These are phyloP conservation scores for Osmanthus fragrans DNA, from an alignment of 257 asterid species.

Conservation along the genomic window DNA sequence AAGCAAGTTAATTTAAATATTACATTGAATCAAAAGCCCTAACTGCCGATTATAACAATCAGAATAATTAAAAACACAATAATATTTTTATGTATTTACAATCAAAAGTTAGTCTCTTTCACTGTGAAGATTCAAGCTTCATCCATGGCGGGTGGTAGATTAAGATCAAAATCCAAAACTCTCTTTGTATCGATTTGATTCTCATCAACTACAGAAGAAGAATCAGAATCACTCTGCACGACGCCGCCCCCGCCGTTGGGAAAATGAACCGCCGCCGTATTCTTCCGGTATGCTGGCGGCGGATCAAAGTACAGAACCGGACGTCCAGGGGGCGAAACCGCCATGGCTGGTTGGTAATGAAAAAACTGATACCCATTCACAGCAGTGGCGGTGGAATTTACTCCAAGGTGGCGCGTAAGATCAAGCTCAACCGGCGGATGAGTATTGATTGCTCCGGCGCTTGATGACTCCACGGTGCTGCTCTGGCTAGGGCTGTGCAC, in stretches of 20 bases:
- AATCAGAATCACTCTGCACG: constrained; percentile 54
- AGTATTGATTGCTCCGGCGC: constrained; percentile 35
- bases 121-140: constrained; percentile 22
- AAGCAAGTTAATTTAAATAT: neutral
- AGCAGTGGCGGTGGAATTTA: constrained; percentile 8
- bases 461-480: constrained; percentile 83
- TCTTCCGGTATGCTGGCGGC: constrained; percentile 36
- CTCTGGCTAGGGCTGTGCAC: constrained; percentile 63
- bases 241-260: constrained; percentile 36
- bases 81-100: constrained; percentile 34
- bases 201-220: constrained; percentile 85
- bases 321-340: constrained; percentile 65
- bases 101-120: constrained; percentile 41
- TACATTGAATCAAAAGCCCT: constrained; percentile 11
- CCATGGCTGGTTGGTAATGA: constrained; percentile 57
- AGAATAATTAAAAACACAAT: neutral
- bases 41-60: constrained; percentile 41
- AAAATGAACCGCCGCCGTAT: constrained; percentile 14
- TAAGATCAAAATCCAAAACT: constrained; percentile 75
- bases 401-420: constrained; percentile 84
- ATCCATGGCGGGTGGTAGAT: constrained; percentile 72
- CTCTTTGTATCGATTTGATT: constrained; percentile 46
- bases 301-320: constrained; percentile 48
- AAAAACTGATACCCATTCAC: constrained; percentile 34
- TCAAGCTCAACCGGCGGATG: constrained; percentile 66